A percentile compares a stretch with the other conserved stretches of the same genome.
Conservation (phyloP, 371 early-diverging fungal genomes). For the Mucor sp. region DNA sequence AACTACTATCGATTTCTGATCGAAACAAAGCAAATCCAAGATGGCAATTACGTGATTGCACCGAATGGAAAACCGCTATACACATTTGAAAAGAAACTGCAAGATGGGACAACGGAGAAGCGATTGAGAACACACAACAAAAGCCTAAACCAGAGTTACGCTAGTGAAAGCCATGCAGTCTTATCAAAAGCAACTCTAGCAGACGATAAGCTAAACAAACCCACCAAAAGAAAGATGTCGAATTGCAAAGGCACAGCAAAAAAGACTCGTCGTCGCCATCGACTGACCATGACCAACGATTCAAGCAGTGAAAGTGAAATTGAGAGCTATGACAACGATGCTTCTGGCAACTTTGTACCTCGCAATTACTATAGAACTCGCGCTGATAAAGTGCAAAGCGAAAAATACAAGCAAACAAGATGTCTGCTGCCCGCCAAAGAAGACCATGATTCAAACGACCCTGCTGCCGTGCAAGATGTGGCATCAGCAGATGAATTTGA, state of each 20-base stretch:
- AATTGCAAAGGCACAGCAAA: not conserved
- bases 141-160: not conserved
- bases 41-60: conserved; percentile 88
- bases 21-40: conserved; percentile 79
- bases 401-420: not conserved
- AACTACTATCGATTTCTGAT: conserved; percentile 89
- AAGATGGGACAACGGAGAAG: conserved; percentile 72
- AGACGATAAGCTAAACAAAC: conserved; percentile 14
- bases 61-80: conserved; percentile 86
- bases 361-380: not conserved
- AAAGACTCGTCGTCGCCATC: not conserved
- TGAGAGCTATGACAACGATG: not conserved
- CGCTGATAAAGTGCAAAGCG: not conserved
- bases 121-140: conserved; percentile 68
- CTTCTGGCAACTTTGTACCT: not conserved
- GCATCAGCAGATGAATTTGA: conserved; percentile 21
- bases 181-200: not conserved
- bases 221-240: conserved; percentile 19
- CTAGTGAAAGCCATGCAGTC: not conserved
- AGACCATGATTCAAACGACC: not conserved
- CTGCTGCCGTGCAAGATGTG: not conserved
- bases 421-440: not conserved
- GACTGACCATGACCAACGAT: not conserved
- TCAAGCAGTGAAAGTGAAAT: conserved; percentile 39
- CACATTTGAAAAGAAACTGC: conserved; percentile 78